phyloP scores from a whole-genome alignment of 768 basidiomycete genomes.

The Lactarius akahatsu region DNA sequence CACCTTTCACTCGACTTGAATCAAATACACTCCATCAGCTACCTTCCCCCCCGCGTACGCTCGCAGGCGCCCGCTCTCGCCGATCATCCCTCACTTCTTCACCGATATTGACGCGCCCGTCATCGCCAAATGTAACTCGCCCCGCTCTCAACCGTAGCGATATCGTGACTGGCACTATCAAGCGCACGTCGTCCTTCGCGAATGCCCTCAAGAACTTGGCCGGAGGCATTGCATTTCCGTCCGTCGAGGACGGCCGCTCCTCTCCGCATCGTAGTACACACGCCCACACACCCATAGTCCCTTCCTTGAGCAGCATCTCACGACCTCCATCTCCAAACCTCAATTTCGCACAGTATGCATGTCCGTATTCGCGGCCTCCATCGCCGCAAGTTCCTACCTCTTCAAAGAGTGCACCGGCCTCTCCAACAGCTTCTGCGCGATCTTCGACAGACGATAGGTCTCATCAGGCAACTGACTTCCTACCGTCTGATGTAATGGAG shows the following conservation, averaged over 20 bases:
- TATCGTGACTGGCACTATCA: slow-evolving; percentile 60
- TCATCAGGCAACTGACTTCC: slow-evolving; percentile 50
- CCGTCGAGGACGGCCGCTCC: slow-evolving; percentile 51
- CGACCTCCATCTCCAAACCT: slow-evolving; percentile 78
- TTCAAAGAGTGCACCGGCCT: slow-evolving; percentile 31
- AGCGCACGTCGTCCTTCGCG: slow-evolving; percentile 79
- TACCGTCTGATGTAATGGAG: slow-evolving; percentile 79
- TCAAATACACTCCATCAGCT: slow-evolving; percentile 59
- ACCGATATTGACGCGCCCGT: slow-evolving; percentile 40
- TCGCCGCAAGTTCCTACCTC: slow-evolving; percentile 38
- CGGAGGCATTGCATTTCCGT: slow-evolving; percentile 69
- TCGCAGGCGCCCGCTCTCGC: slow-evolving; percentile 41
- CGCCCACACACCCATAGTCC: slow-evolving; percentile 31
- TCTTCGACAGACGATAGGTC: slow-evolving; percentile 32
- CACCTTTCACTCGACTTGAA: slow-evolving; percentile 77
- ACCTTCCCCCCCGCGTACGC: slow-evolving; percentile 39
- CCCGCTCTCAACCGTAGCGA: slow-evolving; percentile 57
- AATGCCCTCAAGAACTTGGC: slow-evolving; percentile 69
- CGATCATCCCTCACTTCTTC: slow-evolving; percentile 54
- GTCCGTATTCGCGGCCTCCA: slow-evolving; percentile 64
- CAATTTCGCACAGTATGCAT: slow-evolving; percentile 72
- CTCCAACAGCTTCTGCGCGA: slow-evolving; percentile 34
- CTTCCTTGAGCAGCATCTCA: slow-evolving; percentile 43
- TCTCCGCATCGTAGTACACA: slow-evolving; percentile 39
- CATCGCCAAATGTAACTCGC: slow-evolving; percentile 48